These are phyloP conservation scores for Coix lacrymajobi DNA, from an alignment of 176 grass and related monocot genomes.

Conservation along the genomic window DNA sequence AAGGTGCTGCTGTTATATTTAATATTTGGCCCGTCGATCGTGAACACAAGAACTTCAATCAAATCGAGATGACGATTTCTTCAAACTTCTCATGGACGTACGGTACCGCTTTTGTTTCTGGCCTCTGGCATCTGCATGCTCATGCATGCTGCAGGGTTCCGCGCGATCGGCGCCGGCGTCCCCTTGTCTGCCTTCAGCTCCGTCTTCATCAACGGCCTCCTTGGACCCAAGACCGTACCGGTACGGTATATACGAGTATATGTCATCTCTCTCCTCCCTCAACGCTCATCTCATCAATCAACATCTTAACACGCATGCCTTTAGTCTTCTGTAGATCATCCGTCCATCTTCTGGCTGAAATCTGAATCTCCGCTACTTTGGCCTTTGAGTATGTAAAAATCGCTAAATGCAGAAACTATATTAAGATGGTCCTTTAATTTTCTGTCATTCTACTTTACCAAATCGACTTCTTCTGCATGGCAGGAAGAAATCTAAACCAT, in stretches of 20 bases:
- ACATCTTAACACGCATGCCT: not conserved
- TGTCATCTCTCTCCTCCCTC: not conserved
- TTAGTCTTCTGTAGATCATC: not conserved
- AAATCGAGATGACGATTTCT: not conserved
- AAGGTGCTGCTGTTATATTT: constrained; percentile 34
- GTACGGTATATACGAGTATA: too few relatives aligned
- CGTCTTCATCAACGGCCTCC: constrained; percentile 49
- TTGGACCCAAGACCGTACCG: constrained; percentile 52
- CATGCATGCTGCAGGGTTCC: constrained; percentile 55
- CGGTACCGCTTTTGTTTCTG: not conserved
- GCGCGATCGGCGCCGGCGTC: constrained; percentile 52
- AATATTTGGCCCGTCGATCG: too few relatives aligned
- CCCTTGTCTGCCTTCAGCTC: constrained; percentile 32
- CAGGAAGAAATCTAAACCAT: not conserved
- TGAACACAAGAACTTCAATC: too few relatives aligned
- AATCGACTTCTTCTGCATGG: not conserved
- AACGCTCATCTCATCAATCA: too few relatives aligned
- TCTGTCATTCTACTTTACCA: not conserved
- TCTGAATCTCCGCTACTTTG: not conserved
- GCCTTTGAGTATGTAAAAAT: not conserved
- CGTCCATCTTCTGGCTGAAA: not conserved
- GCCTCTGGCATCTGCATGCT: not conserved
- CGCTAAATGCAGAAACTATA: too few relatives aligned
- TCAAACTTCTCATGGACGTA: not conserved
- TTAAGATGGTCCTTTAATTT: too few relatives aligned